Base-by-base conservation (phyloP, 345 rosid genomes). In the Populus ilicifolia region DNA sequence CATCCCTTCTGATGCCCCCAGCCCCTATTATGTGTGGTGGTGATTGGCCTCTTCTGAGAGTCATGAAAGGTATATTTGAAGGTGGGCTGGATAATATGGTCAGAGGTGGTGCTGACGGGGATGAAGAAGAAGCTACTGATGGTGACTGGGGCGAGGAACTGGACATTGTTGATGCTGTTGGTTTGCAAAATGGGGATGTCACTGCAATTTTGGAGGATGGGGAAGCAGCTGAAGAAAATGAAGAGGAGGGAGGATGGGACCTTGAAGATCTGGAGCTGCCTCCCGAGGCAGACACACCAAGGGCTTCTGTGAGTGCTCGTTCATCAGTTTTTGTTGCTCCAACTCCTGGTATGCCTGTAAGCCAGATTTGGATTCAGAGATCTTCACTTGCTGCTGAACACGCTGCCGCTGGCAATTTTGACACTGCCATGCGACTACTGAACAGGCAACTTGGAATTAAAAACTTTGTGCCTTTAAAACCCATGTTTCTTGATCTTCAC, bases 1-100 rank as follows among this genome's bases (percentile, higher is more conserved):
- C 92, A 1, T 89, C 96, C 59, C 93, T 95, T 76, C 87, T 95
- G 75, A 86, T 90, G 88, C 97, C 98, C 21, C 96, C 97, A 2
- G 21, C 88, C 43, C 98, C 99, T 1, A 74, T 95, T 27, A 82
- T 88, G 73, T 84, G 90, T 80, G 95, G 94, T 67, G 93, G 94
- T 85, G 99, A 95, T 84, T 95, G 99, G 99, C 98, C 99, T 8
- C 94, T 95, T 77, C 85, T 95, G 46, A 89, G 99, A 85, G 99
- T 93, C 73, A 82, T 91, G 91, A 90, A 87, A 87, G 99, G 99
- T 56, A 89, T 95, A 76, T 95, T 95, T 77, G 97, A 95, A 82
- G 98, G 97, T 65, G 98, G 97, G 54, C 83, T 92, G 73, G 97
- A 95, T 78, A 87, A 79, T 65, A 70, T 75, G 69, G 88, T 80